Conservation (phyloP, 2,329 filamentous ascomycete genomes). For the Colletotrichum incanum region DNA sequence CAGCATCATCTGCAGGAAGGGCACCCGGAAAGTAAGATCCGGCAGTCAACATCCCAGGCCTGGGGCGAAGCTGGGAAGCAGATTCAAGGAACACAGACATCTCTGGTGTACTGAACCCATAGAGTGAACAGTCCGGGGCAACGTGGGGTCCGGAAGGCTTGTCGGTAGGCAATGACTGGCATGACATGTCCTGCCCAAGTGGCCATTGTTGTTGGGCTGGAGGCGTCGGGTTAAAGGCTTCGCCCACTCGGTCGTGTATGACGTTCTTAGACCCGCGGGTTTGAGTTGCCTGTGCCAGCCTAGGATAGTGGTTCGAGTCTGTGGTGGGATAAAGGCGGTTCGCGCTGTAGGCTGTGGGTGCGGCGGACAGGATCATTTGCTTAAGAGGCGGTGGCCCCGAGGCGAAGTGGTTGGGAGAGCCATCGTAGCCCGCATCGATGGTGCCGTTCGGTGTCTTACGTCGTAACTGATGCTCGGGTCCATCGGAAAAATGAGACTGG, state of each 20-base stretch:
- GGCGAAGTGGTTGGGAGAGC: conserved; percentile 80
- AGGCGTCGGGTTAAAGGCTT: conserved; percentile 1
- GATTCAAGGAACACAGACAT: conserved; percentile 16
- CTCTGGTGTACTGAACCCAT: conserved; percentile 21
- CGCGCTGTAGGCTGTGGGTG: conserved; percentile 42
- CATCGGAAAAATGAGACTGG: conserved; percentile 47
- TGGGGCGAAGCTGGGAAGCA: conserved; percentile 9
- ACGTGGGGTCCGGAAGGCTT: not conserved
- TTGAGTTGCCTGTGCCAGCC: not conserved
- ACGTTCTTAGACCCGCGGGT: conserved; percentile 6
- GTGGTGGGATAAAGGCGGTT: conserved; percentile 40
- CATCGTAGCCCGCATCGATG: conserved; percentile 92
- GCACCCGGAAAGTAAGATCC: conserved; percentile 10
- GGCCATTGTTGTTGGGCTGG: conserved; percentile 28
- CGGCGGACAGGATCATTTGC: conserved; percentile 82
- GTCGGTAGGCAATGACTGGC: conserved; percentile 8
- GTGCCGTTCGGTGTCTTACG: conserved; percentile 97
- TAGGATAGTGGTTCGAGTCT: conserved; percentile 11
- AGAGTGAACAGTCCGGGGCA: not conserved
- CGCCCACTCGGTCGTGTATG: conserved; percentile 4
- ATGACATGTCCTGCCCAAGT: conserved; percentile 12
- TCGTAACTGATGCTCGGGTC: conserved; percentile 82
- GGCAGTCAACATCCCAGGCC: not conserved
- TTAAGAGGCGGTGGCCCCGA: conserved; percentile 85
- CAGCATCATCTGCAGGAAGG: conserved; percentile 8